Conservation (phyloP, 2,329 filamentous ascomycete species). For the Colletotrichum incanum region DNA sequence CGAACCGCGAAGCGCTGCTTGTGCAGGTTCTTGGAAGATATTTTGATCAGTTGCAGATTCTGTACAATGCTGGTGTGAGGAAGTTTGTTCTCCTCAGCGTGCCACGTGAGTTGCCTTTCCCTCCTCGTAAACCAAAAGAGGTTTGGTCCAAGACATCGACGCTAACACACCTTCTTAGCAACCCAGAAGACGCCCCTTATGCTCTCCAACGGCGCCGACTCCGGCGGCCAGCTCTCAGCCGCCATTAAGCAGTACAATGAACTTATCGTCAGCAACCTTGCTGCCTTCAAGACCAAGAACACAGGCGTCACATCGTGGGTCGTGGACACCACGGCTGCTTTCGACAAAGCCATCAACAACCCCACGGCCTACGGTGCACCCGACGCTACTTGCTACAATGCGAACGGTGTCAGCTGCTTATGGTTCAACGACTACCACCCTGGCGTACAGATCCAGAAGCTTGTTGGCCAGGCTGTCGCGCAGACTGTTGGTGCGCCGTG, state of each 20-base stretch:
- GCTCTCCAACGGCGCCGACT: conserved; percentile 46
- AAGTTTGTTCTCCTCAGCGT: conserved; percentile 66
- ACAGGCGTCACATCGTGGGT: conserved; percentile 52
- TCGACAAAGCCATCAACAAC: conserved; percentile 59
- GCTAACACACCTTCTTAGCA: conserved; percentile 47
- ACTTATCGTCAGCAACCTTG: conserved; percentile 49
- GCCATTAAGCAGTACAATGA: conserved; percentile 58
- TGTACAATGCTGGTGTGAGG: conserved; percentile 62
- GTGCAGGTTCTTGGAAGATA: conserved; percentile 61
- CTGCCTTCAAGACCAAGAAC: conserved; percentile 54
- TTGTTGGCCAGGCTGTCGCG: conserved; percentile 57
- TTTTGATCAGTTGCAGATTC: conserved; percentile 57
- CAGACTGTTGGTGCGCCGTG: conserved; percentile 42
- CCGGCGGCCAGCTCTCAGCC: conserved; percentile 50
- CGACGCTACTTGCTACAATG: conserved; percentile 59
- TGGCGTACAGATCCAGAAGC: conserved; percentile 56
- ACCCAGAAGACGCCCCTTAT: conserved; percentile 58
- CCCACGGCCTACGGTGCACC: conserved; percentile 59
- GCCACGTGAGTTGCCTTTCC: conserved; percentile 52
- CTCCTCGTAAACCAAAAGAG: neutral
- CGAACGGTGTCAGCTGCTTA: conserved; percentile 60
- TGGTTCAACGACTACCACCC: conserved; percentile 64
- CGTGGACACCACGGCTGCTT: conserved; percentile 59
- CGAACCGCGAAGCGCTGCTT: conserved; percentile 48
- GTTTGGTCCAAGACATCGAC: neutral